Evolutionary conservation across 305 asterid genomes (phyloP).

Genomic region (Fraxinus latifolia): DNA sequence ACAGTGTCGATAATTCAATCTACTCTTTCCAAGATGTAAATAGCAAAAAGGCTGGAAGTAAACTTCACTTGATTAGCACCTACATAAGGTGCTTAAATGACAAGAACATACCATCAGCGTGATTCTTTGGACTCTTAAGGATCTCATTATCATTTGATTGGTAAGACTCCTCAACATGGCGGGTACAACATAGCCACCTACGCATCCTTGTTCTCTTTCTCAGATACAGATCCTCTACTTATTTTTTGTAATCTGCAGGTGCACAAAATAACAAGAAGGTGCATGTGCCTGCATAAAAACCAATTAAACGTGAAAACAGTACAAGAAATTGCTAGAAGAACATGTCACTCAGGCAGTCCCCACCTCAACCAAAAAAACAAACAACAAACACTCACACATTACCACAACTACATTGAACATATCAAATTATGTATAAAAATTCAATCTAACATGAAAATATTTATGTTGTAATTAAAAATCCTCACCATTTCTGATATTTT

Average conservation of each 20-base stretch:
- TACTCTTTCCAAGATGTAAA: neutral
- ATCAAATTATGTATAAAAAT: constrained; percentile 7
- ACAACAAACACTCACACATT: neutral
- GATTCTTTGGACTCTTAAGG: constrained; percentile 65
- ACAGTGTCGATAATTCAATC: neutral
- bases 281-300: constrained; percentile 56
- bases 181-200: constrained; percentile 88
- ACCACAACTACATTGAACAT: constrained; percentile 11
- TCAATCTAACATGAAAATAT: neutral
- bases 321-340: constrained; percentile 11
- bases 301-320: constrained; percentile 14
- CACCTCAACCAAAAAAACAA: constrained; percentile 5
- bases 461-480: neutral
- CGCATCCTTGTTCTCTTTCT: constrained; percentile 81
- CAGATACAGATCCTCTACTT: constrained; percentile 54
- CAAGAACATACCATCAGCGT: constrained; percentile 52
- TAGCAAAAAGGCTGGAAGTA: constrained; percentile 18
- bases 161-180: constrained; percentile 78
- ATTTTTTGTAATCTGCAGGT: constrained; percentile 49
- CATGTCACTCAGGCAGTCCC: constrained; percentile 3
- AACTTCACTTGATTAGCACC: constrained; percentile 2
- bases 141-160: constrained; percentile 68
- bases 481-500: neutral
- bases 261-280: constrained; percentile 68
- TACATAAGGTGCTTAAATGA: constrained; percentile 12